Evolutionary conservation across 305 asterid genomes (phyloP), one percentile per base, ranked within the genome.

Genomic region (Rubia tinctorum): DNA sequence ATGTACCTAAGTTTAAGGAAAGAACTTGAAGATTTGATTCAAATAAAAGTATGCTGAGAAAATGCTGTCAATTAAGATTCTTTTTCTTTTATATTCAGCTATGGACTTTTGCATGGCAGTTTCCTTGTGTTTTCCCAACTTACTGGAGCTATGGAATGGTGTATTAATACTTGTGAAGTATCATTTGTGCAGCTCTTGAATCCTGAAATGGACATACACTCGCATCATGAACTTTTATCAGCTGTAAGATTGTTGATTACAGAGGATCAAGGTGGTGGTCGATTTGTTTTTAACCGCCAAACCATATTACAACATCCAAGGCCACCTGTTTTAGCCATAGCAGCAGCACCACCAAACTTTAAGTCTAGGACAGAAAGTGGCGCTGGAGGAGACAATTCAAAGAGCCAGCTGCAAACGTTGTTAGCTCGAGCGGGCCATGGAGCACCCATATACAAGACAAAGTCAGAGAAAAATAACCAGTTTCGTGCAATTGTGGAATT

Each of bases 321-420:
- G 78, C 88, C 86, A 74, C 45, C 76, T 30, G 51, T 64, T 61
- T 40, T 79, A 61, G 78, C 86, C 68, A 45, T 82, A 73, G 71
- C 78, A 37, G 74, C 81, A 65, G 71, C 83, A 20, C 87, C 83
- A 20, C 87, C 87, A 14, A 78, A 75, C 72, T 40, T 66, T 12
- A 17, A 65, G 25, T 77, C 80, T 67, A 82, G 83, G 69, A 73
- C 82, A 37, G 96, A 86, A 73, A 87, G 89, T 70, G 96, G 96
- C 44, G 96, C 98, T 1, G 98, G 98, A 25, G 99, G 98, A 55
- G 97, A 95, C 76, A 95, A 92, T 83, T 74, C 98, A 5, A 95
- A 92, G 86, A 81, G 96, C 80, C 98, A 87, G 85, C 85, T 95
- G 39, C 99, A 95, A 83, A 95, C 92, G 8, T 68, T 92, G 78